Evolutionary conservation across 805 yeast genomes (phyloP), one percentile per base, ranked within the genome.

Genomic region (Priceomyces melissophilus): DNA sequence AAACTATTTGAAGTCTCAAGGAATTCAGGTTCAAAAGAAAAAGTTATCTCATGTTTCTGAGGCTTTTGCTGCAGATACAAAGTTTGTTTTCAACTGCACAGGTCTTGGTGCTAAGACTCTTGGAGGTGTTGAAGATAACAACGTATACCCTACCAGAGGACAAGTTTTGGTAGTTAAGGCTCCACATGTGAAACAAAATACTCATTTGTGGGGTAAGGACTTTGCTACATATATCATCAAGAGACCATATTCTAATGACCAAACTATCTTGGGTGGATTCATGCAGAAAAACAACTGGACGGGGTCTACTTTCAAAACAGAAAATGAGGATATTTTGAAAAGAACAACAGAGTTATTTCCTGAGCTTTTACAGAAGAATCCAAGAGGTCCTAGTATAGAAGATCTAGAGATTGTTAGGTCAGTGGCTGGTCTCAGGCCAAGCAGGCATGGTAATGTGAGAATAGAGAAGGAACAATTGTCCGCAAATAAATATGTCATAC

Each of bases 101-200:
- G 95, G 95, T 6, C 65, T 83, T 14, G 86, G 89, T 9, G 85
- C 93, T 2, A 67, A 67, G 35, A 55, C 60, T 2, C 62, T 87
- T 4, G 80, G 80, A 6, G 93, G 90, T 10, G 87, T 83, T 12
- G 62, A 66, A 14, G 95, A 87, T 53, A 45, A 63, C 7, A 61
- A 65, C 1, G 75, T 82, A 13, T 83, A 80, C 49, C 91, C 95
- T 6, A 78, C 86, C 1, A 68, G 95, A 43, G 95, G 95, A 4
- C 95, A 86, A 54, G 88, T 85, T 17, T 82, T 84, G 13, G 81
- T 84, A 8, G 71, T 85, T 15, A 74, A 70, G 45, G 87, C 88
- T 0, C 88, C 89, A 2, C 84, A 82, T 50, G 67, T 84, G 44
- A 65, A 64, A 27, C 79, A 78, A 50, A 84, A 83, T 56, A 62